Conservation (phyloP, 2,329 filamentous ascomycete species). For the Paecilomyces sp. region DNA sequence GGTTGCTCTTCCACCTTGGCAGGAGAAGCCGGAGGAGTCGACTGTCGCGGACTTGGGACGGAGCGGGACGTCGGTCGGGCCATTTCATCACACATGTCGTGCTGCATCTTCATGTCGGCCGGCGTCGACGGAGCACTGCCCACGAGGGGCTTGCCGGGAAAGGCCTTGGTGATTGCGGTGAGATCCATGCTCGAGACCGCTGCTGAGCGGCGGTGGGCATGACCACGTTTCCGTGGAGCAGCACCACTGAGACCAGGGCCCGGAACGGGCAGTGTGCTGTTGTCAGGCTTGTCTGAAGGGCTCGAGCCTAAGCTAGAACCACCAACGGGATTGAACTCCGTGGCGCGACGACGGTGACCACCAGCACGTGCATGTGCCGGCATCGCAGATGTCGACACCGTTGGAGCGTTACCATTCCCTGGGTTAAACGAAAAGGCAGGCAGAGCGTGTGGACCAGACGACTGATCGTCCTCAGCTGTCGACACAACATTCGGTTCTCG, state of each 20-base stretch:
- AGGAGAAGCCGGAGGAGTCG: constrained; percentile 28
- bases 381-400: constrained; percentile 48
- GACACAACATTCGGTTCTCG: constrained; percentile 41
- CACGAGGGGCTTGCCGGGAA: constrained; percentile 36
- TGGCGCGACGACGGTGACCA: constrained; percentile 69
- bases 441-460: constrained; percentile 32
- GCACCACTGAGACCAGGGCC: constrained; percentile 34
- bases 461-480: constrained; percentile 39
- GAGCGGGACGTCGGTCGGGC: constrained; percentile 28
- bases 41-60: constrained; percentile 18
- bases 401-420: constrained; percentile 25
- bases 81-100: constrained; percentile 19
- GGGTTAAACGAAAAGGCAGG: constrained; percentile 33
- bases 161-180: constrained; percentile 44
- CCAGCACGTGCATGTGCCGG: constrained; percentile 47
- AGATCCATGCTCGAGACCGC: constrained; percentile 82
- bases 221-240: constrained; percentile 56
- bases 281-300: constrained; percentile 54
- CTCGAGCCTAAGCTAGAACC: constrained; percentile 39
- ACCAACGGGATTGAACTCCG: constrained; percentile 74
- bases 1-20: constrained; percentile 5
- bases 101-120: constrained; percentile 29
- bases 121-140: constrained; percentile 54
- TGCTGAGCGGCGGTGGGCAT: constrained; percentile 72
- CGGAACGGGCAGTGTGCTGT: constrained; percentile 14